A percentile compares a stretch with the other conserved stretches of the same genome.
Conservation (phyloP, 1,139 yeast genomes). For the Geotrichum restrictum region DNA sequence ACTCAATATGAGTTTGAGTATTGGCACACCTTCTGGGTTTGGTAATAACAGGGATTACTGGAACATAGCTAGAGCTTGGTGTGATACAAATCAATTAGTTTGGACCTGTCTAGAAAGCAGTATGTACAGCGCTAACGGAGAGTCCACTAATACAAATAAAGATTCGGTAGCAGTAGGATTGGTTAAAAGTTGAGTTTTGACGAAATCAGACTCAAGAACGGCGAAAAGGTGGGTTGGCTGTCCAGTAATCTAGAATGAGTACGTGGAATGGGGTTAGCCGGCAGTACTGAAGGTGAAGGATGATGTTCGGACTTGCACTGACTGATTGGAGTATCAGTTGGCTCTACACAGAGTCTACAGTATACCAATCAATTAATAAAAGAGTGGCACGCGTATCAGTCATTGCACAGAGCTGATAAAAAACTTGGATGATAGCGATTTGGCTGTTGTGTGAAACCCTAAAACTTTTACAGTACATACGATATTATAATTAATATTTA, state of each 20-base stretch:
- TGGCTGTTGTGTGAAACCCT: no score
- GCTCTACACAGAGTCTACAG: no score
- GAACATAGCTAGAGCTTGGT: conserved; percentile 28
- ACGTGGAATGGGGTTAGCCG: conserved; percentile 28
- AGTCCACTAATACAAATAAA: conserved; percentile 28
- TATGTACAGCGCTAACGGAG: conserved; percentile 37
- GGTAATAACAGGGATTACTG: conserved; percentile 34
- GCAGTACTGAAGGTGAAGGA: no score
- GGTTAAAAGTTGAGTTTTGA: conserved; percentile 31
- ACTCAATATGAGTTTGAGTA: conserved; percentile 27
- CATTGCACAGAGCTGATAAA: no score
- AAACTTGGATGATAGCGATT: no score
- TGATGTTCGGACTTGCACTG: no score
- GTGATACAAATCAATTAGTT: conserved; percentile 29
- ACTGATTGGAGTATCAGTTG: no score
- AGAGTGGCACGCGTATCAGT: no score
- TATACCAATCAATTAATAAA: no score
- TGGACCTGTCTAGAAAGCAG: conserved; percentile 26
- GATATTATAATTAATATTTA: no score
- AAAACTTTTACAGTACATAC: no score
- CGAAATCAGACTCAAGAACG: conserved; percentile 30
- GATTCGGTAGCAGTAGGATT: conserved; percentile 29
- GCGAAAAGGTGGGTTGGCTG: conserved; percentile 25
- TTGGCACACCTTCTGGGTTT: conserved; percentile 26
- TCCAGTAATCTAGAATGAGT: conserved; percentile 27